Evolutionary conservation across 768 basidiomycete species (phyloP).

Genomic region (Macrolepiota albuminosa): DNA sequence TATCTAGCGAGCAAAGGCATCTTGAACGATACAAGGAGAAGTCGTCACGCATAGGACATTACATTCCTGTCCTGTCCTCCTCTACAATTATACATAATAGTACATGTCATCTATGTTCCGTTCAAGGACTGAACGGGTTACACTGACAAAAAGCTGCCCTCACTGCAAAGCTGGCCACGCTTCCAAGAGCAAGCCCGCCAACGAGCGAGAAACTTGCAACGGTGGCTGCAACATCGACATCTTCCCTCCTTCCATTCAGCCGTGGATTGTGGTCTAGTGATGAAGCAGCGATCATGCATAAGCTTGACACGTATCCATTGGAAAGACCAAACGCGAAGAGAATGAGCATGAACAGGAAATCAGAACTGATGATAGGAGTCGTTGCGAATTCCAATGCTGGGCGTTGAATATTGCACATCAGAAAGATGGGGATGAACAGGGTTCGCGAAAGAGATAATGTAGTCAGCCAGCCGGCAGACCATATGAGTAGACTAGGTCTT

Average conservation of each 20-base stretch:
- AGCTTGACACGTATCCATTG: constrained; percentile 77
- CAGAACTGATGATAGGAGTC: constrained; percentile 66
- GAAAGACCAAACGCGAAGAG: constrained; percentile 71
- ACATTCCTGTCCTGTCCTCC: not conserved
- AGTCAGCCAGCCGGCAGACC: constrained; percentile 62
- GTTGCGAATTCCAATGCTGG: constrained; percentile 24
- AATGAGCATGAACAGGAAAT: constrained; percentile 70
- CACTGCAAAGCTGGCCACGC: constrained; percentile 78
- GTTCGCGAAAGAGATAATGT: constrained; percentile 64
- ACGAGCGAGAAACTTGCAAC: constrained; percentile 77
- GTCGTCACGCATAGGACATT: not conserved
- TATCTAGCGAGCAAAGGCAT: constrained; percentile 54
- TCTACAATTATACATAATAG: not conserved
- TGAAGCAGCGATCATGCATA: constrained; percentile 81
- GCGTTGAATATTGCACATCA: constrained; percentile 82
- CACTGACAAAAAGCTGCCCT: constrained; percentile 63
- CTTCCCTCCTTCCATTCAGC: constrained; percentile 62
- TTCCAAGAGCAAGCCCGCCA: constrained; percentile 72
- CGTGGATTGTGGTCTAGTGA: constrained; percentile 77
- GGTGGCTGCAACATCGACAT: constrained; percentile 85
- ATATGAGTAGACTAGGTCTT: constrained; percentile 59
- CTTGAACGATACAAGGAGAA: constrained; percentile 25
- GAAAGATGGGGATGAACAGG: constrained; percentile 80
- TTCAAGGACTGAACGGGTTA: constrained; percentile 53
- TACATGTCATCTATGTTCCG: not conserved